Percentiles rank a stretch among this genome's conserved stretches.
phyloP scores from a whole-genome alignment of 345 rosid species.

The Lenwebbia sp. region DNA sequence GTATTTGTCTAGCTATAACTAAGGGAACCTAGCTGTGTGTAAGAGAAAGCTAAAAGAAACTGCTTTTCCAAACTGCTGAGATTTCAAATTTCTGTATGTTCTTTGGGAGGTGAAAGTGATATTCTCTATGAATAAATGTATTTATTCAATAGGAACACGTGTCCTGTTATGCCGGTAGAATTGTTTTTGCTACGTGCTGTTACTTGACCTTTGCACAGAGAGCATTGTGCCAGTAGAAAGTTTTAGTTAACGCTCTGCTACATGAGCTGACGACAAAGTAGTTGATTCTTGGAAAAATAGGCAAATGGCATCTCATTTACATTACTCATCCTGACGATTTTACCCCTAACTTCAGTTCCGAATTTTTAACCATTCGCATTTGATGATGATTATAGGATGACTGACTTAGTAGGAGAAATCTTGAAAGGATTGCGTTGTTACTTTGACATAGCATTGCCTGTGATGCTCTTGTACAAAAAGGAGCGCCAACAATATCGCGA shows the following conservation, averaged over 20 bases:
- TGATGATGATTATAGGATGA: slow-evolving; percentile 30
- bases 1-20: neutral
- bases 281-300: neutral
- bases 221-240: neutral
- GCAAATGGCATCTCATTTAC: neutral
- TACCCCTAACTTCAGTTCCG: neutral
- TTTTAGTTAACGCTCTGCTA: neutral
- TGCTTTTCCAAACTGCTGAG: neutral
- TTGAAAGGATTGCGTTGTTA: slow-evolving; percentile 67
- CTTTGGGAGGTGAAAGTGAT: neutral
- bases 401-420: slow-evolving; percentile 57
- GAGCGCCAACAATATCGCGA: slow-evolving; percentile 74
- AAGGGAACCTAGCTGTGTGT: neutral
- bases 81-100: neutral
- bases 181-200: neutral
- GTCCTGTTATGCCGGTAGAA: neutral
- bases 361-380: neutral
- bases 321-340: neutral
- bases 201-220: neutral
- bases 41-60: neutral
- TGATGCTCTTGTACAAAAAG: slow-evolving; percentile 71
- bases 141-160: neutral
- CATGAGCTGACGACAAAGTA: neutral
- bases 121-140: neutral
- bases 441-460: slow-evolving; percentile 81